A percentile compares a stretch with the other conserved stretches of the same genome.
Conservation (phyloP, 768 basidiomycete genomes). For the Leucocoprinus leucothites region DNA sequence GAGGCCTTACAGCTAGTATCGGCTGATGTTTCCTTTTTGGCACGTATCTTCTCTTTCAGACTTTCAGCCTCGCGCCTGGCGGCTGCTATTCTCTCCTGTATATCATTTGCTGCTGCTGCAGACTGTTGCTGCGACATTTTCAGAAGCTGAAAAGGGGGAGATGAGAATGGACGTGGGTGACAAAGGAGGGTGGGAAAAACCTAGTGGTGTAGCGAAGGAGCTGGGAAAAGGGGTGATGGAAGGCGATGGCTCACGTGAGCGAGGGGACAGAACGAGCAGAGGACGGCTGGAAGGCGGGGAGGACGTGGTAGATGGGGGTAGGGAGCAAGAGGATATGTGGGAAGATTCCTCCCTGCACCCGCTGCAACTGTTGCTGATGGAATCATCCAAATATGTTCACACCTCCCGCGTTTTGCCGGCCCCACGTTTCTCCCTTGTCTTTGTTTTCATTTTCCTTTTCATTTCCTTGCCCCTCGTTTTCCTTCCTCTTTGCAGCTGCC, state of each 20-base stretch:
- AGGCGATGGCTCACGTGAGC: conserved; percentile 16
- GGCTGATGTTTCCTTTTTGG: conserved; percentile 94
- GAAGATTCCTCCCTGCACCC: conserved; percentile 11
- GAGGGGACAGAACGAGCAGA: not conserved
- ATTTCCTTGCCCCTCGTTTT: not conserved
- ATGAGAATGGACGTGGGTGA: conserved; percentile 18
- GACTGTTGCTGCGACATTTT: conserved; percentile 12
- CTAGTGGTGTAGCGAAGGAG: conserved; percentile 5
- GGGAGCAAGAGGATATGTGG: conserved; percentile 20
- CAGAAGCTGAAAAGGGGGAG: conserved; percentile 12
- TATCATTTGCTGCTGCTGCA: conserved; percentile 39
- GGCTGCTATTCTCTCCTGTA: conserved; percentile 91
- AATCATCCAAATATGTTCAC: conserved; percentile 14
- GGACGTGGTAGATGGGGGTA: conserved; percentile 12
- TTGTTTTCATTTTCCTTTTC: conserved; percentile 1
- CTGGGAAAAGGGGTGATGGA: conserved; percentile 20
- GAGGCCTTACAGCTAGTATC: conserved; percentile 87
- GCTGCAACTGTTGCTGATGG: conserved; percentile 17
- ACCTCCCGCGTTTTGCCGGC: conserved; percentile 18
- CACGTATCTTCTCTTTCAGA: conserved; percentile 97
- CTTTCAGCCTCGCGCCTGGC: conserved; percentile 96
- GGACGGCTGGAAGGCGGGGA: not conserved
- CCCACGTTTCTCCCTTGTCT: conserved; percentile 1
- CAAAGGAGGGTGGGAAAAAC: conserved; percentile 13
- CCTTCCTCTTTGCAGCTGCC: too few species aligned